Base-by-base conservation (phyloP, 2,329 filamentous ascomycete species). In the Penicillium paneum region DNA sequence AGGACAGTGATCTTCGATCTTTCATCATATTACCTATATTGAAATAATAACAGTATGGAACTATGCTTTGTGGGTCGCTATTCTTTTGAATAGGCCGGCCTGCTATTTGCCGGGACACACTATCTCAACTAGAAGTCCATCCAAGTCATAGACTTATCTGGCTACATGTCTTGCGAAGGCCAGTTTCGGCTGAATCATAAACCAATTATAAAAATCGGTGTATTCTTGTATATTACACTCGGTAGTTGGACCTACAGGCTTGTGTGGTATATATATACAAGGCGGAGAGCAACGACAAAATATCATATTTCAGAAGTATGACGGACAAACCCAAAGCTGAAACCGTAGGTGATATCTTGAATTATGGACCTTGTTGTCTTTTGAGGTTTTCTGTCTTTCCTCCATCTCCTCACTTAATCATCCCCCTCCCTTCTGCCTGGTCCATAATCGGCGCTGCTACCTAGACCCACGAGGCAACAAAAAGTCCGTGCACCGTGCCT, bases 1-100 rank as follows among this genome's bases (percentile, higher is more conserved):
- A 45, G 63, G 61, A 31, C 59, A 64, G 55, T 61, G 57, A 64
- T 45, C 34, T 45, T 40, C 11, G 17, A 24, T 5, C 13, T n/a
- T 12, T 31, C 7, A 35, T 36, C 26, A 24, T n/a, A 49, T 32
- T 34, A 48, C 17, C 15, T 39, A 41, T 17, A 13, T 41, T 15
- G 24, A 52, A 38, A 46, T 38, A 46, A 39, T 45, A 28, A n/a
- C 11, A 29, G 15, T 26, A 7, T 50, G 21, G 7, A 46, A 40
- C 15, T 31, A 28, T 28, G n/a, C 34, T 38, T 24, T n/a, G 15
- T 10, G 32, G 7, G 24, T 8, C 15, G n/a, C n/a, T 13, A 13
- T 32, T 36, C 15, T 35, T 11, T 36, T 47, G 29, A 24, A 31
- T 2, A 44, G 15, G 15, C 41, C 7, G 8, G 10, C 39, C 15